Evolutionary conservation across 2,329 filamentous ascomycete species (phyloP).

Genomic region (Claviceps purpurea): DNA sequence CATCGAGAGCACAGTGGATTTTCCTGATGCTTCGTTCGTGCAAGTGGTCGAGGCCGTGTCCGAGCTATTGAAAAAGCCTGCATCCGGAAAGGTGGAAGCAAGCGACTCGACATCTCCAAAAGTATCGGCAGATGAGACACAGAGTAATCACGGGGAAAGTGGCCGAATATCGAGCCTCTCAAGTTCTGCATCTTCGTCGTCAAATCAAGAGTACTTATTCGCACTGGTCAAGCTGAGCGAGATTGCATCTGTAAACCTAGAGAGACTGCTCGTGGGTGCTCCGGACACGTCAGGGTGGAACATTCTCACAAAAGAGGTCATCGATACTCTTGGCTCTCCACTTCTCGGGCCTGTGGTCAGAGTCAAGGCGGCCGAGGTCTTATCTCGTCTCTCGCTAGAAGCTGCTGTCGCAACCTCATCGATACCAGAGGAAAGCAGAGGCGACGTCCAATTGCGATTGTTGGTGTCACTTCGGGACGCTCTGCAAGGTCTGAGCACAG

Average conservation of each 20-base stretch:
- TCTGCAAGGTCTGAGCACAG: slow-evolving; percentile 38
- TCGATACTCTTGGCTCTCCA: slow-evolving; percentile 33
- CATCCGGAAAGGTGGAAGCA: slow-evolving; percentile 11
- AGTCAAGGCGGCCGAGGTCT: slow-evolving; percentile 48
- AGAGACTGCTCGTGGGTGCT: slow-evolving; percentile 55
- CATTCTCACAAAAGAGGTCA: slow-evolving; percentile 44
- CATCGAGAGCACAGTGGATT: slow-evolving; percentile 85
- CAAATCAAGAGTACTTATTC: slow-evolving; percentile 50
- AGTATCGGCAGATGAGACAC: slow-evolving; percentile 15
- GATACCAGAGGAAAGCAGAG: slow-evolving; percentile 35
- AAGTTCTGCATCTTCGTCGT: slow-evolving; percentile 28
- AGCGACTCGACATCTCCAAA: slow-evolving; percentile 8
- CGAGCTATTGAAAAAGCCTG: slow-evolving; percentile 43
- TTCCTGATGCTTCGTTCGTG: slow-evolving; percentile 69
- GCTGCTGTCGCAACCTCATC: slow-evolving; percentile 41
- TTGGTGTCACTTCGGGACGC: slow-evolving; percentile 53
- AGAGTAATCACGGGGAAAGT: slow-evolving; percentile 22
- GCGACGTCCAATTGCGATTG: slow-evolving; percentile 57
- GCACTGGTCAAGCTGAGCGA: slow-evolving; percentile 63
- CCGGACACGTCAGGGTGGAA: slow-evolving; percentile 65
- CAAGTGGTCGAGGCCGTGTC: slow-evolving; percentile 67
- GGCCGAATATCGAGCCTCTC: slow-evolving; percentile 36
- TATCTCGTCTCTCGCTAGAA: slow-evolving; percentile 45
- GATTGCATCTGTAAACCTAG: slow-evolving; percentile 59
- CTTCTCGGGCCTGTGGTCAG: slow-evolving; percentile 38